Base-by-base conservation (phyloP, 164 flowering plant species). In the Nymphaea thermarum region DNA sequence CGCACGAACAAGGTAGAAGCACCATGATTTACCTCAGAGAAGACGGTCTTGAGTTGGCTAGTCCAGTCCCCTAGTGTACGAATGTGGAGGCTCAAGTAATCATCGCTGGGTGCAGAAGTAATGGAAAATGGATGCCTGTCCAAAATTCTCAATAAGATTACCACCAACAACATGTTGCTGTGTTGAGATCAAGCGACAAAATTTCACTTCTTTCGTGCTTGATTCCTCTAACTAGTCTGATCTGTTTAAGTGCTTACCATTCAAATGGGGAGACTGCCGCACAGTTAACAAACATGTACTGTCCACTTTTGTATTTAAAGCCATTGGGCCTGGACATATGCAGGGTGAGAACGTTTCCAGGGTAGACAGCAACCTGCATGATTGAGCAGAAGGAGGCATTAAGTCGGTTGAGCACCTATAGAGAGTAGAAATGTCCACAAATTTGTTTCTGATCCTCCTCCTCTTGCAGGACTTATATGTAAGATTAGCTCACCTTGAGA, bases 231-330 rank as follows among this genome's bases (percentile, higher is more conserved):
- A 25, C 36, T 25, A 25, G 36, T 25, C 36, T 25, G 36, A 51
- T 51, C 8, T 51, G 14, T 8, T 51, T 51, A 51, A 51, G 57
- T 51, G 14, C 60, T 6, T 74, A 83, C 86, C 86, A 83, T 72
- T 83, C 84, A 47, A 83, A 81, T 60, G 86, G 83, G 3, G 86
- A 83, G 57, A 83, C 83, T 0, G 83, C 83, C 8, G 80, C 72
- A 68, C 86, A 83, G 62, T 83, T 83, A 70, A 83, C 83, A 43
- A 83, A 81, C 79, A 83, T 78, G 75, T 83, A 83, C 63, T 83
- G 86, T 42, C 86, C 86, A 63, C 86, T 83, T 72, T 74, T 81
- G 77, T 81, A 80, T 65, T 67, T 80, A 75, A 79, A 83, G 4
- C 86, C 86, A 8, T 79, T 77, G 3, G 86, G 86, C 71, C 77